Evolutionary conservation across 2,329 filamentous ascomycete genomes (phyloP), one percentile per base, ranked within the genome.

Genomic region (Beauveria varroae): DNA sequence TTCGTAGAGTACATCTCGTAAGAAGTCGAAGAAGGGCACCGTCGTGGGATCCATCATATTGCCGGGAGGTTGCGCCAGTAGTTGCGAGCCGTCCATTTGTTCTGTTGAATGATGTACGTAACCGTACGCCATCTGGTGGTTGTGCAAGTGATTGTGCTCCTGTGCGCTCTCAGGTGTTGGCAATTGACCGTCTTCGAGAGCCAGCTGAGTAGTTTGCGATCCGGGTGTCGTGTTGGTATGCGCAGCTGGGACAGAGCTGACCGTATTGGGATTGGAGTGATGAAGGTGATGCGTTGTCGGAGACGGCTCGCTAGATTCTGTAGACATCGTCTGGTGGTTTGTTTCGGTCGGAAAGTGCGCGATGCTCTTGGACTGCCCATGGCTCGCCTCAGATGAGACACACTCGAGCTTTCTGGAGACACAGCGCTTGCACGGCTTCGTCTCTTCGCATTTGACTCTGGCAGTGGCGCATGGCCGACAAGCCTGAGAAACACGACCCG

Each of bases 361-460:
- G 41, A 79, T 67, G 60, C 79, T 77, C 73, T 77, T 72, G 16
- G 76, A 73, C 8, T 77, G 73, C 7, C 75, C 72, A 18, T 76
- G 75, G 12, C 72, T 73, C 16, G 72, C 67, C 57, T 75, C 73
- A 12, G 71, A 67, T 18, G 70, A 70, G 28, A 73, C 76, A 69
- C 81, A 84, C 16, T 65, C 68, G 57, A 83, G 64, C 49, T 78
- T 77, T 30, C 80, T 76, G 59, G 72, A 77, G 56, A 76, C 72
- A 64, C 81, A 83, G 34, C 81, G 76, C 20, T 76, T 75, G 66
- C 81, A 84, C 37, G 81, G 81, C 69, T 84, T 83, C 24, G 73
- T 67, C 61, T 84, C 81, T 63, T 82, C 80, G 63, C 81, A 84
- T 65, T 83, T 83, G 50, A 84, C 79, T 22, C 81, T 74, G 12